Evolutionary conservation across 2,329 filamentous ascomycete species (phyloP), one percentile per base, ranked within the genome.

Genomic region (Ophiostoma fasciatum): DNA sequence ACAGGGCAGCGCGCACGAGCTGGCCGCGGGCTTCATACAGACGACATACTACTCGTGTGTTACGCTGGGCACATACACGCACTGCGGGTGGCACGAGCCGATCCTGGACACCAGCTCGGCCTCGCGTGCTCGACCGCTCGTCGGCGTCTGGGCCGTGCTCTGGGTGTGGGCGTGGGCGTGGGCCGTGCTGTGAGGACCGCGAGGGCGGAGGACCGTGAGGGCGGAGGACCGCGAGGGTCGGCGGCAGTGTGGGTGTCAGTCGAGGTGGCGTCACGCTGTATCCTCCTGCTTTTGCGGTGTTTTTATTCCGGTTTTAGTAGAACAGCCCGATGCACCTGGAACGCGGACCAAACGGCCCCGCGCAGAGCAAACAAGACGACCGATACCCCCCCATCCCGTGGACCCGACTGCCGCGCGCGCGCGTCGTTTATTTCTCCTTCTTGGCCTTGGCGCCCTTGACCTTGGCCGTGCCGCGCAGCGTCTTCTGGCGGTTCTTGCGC

Each of bases 401-500:
- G n/a, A n/a, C n/a, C n/a, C n/a, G n/a, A n/a, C n/a, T n/a, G n/a
- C n/a, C n/a, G n/a, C n/a, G n/a, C n/a, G n/a, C n/a, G n/a, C n/a
- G n/a, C n/a, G n/a, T 51, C 61, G 62, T 66, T 70, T 83, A 84
- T 74, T 82, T 78, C 68, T 83, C 83, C 81, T 94, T 93, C 78
- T 92, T 90, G 66, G 81, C 75, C 71, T 78, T 77, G 61, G 78
- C 79, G 64, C 85, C 85, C 83, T 94, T 94, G 74, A 78, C 78
- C 84, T 98, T 98, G 59, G 85, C 88, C 56, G 84, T 93, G 63
- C 90, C 90, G 55, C 90, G 82, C 65, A 94, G 81, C 62, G 88
- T 90, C 85, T 98, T 96, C 69, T 82, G 78, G 66, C 88, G 78
- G 83, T 98, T 98, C 84, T 98, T 98, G 74, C 90, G 82, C 74